Evolutionary conservation across 495 filamentous ascomycete species (phyloP), one percentile per base, ranked within the genome.

Genomic region (Lasiosphaeria miniovina): DNA sequence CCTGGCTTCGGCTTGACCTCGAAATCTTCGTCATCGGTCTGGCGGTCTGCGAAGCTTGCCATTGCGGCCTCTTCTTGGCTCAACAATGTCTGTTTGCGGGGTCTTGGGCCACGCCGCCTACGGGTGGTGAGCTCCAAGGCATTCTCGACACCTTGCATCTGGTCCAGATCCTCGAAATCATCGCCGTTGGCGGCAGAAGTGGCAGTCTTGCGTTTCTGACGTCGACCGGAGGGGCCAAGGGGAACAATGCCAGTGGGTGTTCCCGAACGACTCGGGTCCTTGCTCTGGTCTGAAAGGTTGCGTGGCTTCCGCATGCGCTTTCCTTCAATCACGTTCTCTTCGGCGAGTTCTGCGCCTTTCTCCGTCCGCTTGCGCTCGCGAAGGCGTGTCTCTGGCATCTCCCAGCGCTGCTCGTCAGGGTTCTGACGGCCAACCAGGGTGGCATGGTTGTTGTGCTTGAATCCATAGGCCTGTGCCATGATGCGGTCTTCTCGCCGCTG

Each of bases 311-410:
- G 63, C 9, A 60, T 59, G 41, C 78, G 67, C 58, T 79, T 80
- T 17, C 76, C 77, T 46, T 73, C 73, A 7, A 76, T 52, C 11
- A 76, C 66, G 32, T 69, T 68, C 15, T 74, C 71, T 24, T 80
- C 76, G 15, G 68, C 72, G 3, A 77, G 71, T 40, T 80, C 78
- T 5, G 77, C 76, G 11, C 71, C 77, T 59, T 78, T 79, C 49
- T 75, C 75, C 1, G 76, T 80, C 54, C 74, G 71, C 56, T 74
- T 79, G 4, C 75, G 73, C n/a, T 77, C 72, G 32, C 78, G 73
- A 24, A 80, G 66, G 34, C 77, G 64, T 49, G 71, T 70, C 61
- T 77, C 71, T n/a, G 71, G 65, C 40, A 73, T 65, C 36, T 77
- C 77, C 51, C 71, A 71, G 31, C 75, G 77, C 56, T 81, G 78